Evolutionary conservation across 2,329 filamentous ascomycete species (phyloP).

Genomic region (Decorospora gaudefroyi): DNA sequence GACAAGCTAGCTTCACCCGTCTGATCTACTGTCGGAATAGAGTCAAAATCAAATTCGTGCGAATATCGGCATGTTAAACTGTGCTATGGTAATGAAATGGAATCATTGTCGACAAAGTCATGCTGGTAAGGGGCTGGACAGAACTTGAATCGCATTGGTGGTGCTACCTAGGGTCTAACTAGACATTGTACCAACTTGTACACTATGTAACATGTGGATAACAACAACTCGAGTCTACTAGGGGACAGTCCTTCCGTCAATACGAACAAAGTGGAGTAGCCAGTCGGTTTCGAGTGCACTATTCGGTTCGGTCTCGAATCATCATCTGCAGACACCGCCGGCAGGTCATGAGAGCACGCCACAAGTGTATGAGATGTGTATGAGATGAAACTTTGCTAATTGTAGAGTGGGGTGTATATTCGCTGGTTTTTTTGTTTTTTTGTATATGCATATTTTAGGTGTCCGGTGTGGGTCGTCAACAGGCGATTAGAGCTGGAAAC

Average conservation of each 20-base stretch:
- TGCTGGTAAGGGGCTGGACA: neutral
- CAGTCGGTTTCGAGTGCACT: neutral
- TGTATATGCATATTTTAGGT: conserved; percentile 3
- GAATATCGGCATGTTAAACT: no score
- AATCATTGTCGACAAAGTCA: no score
- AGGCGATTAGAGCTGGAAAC: conserved; percentile 6
- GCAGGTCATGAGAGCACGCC: neutral
- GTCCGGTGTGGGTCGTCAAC: conserved; percentile 3
- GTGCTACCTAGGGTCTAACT: conserved; percentile 7
- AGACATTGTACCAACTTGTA: neutral
- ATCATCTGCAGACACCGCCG: neutral
- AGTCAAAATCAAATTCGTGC: no score
- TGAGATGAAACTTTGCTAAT: neutral
- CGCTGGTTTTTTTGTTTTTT: neutral
- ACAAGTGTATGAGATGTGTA: conserved; percentile 1
- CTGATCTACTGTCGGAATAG: no score
- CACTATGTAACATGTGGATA: neutral
- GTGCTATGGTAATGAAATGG: no score
- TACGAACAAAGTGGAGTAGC: neutral
- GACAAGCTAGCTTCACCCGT: no score
- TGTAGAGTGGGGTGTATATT: conserved; percentile 16
- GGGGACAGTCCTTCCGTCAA: neutral
- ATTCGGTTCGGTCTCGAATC: neutral
- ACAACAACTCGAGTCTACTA: neutral
- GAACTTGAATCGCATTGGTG: neutral